These are phyloP conservation scores for Gelatoporia subvermispora DNA, from an alignment of 768 basidiomycete species.

Conservation along the genomic window DNA sequence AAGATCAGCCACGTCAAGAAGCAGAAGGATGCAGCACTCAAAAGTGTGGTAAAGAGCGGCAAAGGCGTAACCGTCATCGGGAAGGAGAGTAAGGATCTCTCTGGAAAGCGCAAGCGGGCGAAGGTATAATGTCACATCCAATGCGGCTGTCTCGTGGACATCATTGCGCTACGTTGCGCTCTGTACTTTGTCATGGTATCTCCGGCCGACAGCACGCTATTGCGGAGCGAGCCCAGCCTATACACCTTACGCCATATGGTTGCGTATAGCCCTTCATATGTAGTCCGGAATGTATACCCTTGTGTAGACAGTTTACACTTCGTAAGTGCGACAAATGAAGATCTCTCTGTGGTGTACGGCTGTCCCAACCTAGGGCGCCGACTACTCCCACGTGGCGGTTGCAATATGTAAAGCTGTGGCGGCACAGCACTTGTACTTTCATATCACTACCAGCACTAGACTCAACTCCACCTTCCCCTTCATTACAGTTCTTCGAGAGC, in stretches of 20 bases:
- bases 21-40: constrained; percentile 81
- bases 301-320: too few species aligned
- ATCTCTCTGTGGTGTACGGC: too few species aligned
- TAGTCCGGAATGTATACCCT: too few species aligned
- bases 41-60: constrained; percentile 77
- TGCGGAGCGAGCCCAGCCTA: too few species aligned
- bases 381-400: constrained; percentile 6
- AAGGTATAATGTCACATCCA: constrained; percentile 6
- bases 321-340: too few species aligned
- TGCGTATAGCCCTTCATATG: too few species aligned
- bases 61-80: constrained; percentile 87
- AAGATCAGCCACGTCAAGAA: constrained; percentile 57
- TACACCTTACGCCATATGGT: too few species aligned
- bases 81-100: constrained; percentile 44
- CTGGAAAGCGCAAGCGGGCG: constrained; percentile 32
- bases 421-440: constrained; percentile 3
- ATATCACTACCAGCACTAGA: background rate
- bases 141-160: background rate
- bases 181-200: too few species aligned
- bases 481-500: background rate
- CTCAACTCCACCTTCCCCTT: background rate
- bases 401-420: constrained; percentile 7
- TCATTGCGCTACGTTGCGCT: too few species aligned
- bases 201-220: too few species aligned
- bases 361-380: too few species aligned